Conservation (phyloP, 1,284 basidiomycete species). For the Phaffia rhodozyma region DNA sequence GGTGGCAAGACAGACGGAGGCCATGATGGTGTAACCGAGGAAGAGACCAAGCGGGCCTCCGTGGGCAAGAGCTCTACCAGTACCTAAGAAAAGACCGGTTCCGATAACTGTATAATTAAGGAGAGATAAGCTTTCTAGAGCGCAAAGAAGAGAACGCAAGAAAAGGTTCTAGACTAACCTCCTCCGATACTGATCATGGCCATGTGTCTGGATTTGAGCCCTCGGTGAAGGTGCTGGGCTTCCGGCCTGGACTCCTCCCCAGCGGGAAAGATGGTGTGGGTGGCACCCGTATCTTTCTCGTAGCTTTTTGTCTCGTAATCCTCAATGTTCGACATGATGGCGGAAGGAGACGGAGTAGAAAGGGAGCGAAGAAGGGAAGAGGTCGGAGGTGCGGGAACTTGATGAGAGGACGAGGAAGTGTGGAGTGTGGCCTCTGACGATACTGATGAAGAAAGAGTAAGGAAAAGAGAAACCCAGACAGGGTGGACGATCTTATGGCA, state of each 20-base stretch:
- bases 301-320: slow-evolving; percentile 6
- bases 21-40: slow-evolving; percentile 33
- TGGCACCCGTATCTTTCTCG: slow-evolving; percentile 1
- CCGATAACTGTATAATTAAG: not conserved
- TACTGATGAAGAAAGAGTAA: not conserved
- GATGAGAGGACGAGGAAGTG: too few species aligned
- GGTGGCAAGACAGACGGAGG: slow-evolving; percentile 30
- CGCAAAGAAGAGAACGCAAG: not conserved
- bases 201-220: slow-evolving; percentile 24
- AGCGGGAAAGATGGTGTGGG: not conserved
- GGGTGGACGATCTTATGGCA: not conserved
- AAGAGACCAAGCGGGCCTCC: slow-evolving; percentile 38
- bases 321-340: not conserved
- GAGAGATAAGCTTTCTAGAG: not conserved
- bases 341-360: not conserved
- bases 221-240: slow-evolving; percentile 21
- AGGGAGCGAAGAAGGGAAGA: not conserved
- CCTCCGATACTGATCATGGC: slow-evolving; percentile 27
- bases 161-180: slow-evolving; percentile 12
- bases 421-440: too few species aligned
- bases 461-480: not conserved
- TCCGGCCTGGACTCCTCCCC: not conserved
- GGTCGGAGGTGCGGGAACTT: not conserved
- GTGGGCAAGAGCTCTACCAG: slow-evolving; percentile 24
- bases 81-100: slow-evolving; percentile 15